Evolutionary conservation across 1,139 yeast genomes (phyloP).

Genomic region (Blastobotrys capitulatus): DNA sequence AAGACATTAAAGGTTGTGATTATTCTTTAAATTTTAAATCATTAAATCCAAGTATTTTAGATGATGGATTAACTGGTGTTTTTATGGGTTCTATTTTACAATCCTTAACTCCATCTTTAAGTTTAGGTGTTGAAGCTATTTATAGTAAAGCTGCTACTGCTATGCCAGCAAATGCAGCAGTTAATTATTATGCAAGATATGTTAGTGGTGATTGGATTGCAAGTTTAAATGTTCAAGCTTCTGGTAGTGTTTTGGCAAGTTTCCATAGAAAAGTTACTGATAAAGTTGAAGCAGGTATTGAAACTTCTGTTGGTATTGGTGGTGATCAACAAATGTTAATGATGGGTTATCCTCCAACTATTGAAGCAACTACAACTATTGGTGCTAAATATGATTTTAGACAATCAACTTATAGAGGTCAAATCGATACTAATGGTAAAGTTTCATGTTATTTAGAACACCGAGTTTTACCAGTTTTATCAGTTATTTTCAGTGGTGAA

Average conservation of each 20-base stretch:
- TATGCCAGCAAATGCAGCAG: conserved; percentile 88
- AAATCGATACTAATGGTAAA: conserved; percentile 85
- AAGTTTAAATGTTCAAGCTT: conserved; percentile 89
- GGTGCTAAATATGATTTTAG: conserved; percentile 99
- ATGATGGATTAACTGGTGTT: conserved; percentile 70
- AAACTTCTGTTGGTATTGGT: conserved; percentile 77
- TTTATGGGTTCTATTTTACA: conserved; percentile 89
- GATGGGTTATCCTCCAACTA: conserved; percentile 79
- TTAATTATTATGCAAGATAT: conserved; percentile 88
- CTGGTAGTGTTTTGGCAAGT: conserved; percentile 82
- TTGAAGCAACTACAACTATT: conserved; percentile 87
- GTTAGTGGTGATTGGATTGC: conserved; percentile 87
- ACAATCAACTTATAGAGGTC: conserved; percentile 94
- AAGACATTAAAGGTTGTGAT: conserved; percentile 87
- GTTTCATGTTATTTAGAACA: conserved; percentile 89
- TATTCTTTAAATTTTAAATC: conserved; percentile 85
- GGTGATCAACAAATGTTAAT: conserved; percentile 67
- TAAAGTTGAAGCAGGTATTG: conserved; percentile 95
- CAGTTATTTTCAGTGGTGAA: conserved; percentile 88
- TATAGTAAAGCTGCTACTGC: conserved; percentile 73
- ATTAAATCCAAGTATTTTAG: conserved; percentile 74
- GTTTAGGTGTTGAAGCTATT: conserved; percentile 90
- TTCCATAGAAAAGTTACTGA: conserved; percentile 93
- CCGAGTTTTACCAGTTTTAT: conserved; percentile 86
- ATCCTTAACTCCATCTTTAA: conserved; percentile 73